A percentile compares a stretch with the other conserved stretches of the same genome.
Evolutionary conservation across 495 filamentous ascomycete species (phyloP).

Genomic region (Neurospora africana): DNA sequence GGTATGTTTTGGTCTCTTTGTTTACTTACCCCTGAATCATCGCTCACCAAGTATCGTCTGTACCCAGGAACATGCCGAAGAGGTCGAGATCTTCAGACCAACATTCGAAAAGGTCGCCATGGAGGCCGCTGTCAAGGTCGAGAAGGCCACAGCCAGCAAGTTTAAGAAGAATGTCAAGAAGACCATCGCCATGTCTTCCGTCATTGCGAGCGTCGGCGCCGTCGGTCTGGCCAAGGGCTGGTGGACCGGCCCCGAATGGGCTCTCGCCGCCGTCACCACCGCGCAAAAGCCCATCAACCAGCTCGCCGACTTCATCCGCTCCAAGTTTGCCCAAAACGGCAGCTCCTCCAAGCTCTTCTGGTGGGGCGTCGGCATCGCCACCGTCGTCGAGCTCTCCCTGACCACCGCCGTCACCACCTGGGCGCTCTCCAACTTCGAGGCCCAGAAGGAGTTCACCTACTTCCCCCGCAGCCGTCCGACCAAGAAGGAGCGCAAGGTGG

Average conservation of each 20-base stretch:
- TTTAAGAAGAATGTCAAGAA: constrained; percentile 24
- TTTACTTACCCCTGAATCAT: background rate
- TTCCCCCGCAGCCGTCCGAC: background rate
- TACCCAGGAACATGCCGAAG: constrained; percentile 7
- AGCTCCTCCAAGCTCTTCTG: constrained; percentile 19
- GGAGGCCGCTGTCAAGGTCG: constrained; percentile 11
- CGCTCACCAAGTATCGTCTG: background rate
- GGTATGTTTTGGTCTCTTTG: background rate
- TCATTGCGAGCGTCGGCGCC: constrained; percentile 14
- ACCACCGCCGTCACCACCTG: background rate
- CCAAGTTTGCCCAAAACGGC: background rate
- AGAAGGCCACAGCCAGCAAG: background rate
- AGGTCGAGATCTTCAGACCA: constrained; percentile 8
- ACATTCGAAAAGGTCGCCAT: constrained; percentile 4
- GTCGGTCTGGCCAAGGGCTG: constrained; percentile 4
- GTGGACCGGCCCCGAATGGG: background rate
- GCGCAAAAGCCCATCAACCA: background rate
- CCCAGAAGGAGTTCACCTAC: constrained; percentile 12
- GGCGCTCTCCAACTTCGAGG: constrained; percentile 10
- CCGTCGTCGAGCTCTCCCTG: constrained; percentile 3
- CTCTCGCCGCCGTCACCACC: background rate
- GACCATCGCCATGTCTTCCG: constrained; percentile 18
- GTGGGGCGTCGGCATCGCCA: constrained; percentile 10
- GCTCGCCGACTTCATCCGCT: background rate
- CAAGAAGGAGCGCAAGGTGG: background rate